phyloP scores from a whole-genome alignment of 1,139 yeast genomes.

The Nakaseomyces delphensis region DNA sequence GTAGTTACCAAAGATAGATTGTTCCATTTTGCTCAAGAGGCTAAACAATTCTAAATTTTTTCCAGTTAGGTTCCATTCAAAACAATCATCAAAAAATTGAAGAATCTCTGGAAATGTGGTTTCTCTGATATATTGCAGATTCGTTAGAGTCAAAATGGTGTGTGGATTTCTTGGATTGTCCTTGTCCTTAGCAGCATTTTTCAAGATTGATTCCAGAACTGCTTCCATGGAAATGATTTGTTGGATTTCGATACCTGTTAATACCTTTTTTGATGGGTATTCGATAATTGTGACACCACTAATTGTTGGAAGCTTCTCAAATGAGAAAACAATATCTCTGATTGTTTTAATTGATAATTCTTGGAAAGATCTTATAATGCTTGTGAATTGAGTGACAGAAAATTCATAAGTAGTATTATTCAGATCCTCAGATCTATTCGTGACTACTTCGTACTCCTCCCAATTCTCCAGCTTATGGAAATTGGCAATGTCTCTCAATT shows the following conservation, averaged over 20 bases:
- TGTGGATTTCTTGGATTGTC: constrained; percentile 33
- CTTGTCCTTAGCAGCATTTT: constrained; percentile 36
- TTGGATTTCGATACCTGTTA: constrained; percentile 41
- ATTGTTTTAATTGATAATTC: constrained; percentile 34
- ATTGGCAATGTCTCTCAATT: constrained; percentile 42
- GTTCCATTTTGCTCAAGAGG: constrained; percentile 42
- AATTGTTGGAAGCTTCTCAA: constrained; percentile 34
- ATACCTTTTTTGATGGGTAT: constrained; percentile 39
- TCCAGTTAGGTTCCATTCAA: constrained; percentile 37
- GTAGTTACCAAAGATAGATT: constrained; percentile 43
- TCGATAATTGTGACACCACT: constrained; percentile 32
- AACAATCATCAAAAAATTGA: constrained; percentile 40
- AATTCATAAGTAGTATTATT: constrained; percentile 19
- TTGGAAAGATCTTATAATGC: constrained; percentile 38
- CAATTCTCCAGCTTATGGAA: constrained; percentile 41
- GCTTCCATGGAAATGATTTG: constrained; percentile 45
- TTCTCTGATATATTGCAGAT: constrained; percentile 41
- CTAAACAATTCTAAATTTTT: constrained; percentile 37
- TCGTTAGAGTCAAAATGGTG: constrained; percentile 41
- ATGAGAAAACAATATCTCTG: constrained; percentile 30
- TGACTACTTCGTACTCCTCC: constrained; percentile 27
- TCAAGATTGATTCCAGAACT: constrained; percentile 42
- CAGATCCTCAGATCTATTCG: constrained; percentile 11
- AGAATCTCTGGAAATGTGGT: constrained; percentile 41
- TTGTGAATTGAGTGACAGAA: constrained; percentile 44